phyloP scores from a whole-genome alignment of 2,329 filamentous ascomycete species.

The Microdochium trichocladiopsis region DNA sequence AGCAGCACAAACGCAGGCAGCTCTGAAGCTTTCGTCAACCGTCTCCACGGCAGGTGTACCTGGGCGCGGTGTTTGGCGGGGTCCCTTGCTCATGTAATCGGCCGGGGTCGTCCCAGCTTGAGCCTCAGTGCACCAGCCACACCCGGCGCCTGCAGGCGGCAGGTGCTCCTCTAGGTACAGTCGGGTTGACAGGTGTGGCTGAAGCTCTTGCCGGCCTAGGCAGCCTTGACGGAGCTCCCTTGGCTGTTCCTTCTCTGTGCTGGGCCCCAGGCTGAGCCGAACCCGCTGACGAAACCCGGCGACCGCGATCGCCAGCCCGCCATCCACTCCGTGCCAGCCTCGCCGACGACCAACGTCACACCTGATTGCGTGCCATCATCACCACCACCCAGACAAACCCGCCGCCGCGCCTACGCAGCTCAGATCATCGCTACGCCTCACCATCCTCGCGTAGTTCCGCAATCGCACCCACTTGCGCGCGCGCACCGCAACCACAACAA shows the following conservation, averaged over 20 bases:
- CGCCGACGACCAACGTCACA: background rate
- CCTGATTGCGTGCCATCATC: background rate
- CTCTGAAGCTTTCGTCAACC: constrained; percentile 1
- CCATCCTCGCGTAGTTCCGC: no score
- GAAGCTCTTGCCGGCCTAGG: constrained; percentile 9
- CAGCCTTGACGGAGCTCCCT: background rate
- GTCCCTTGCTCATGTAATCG: background rate
- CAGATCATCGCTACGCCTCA: no score
- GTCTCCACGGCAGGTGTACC: background rate
- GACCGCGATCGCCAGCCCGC: background rate
- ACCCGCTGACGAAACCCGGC: background rate
- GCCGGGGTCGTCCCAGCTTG: constrained; percentile 1
- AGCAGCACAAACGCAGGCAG: constrained; percentile 1
- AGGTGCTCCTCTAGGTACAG: constrained; percentile 6
- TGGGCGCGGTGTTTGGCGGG: constrained; percentile 3
- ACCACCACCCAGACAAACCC: background rate
- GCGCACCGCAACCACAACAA: no score
- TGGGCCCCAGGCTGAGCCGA: background rate
- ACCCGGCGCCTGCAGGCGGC: constrained; percentile 2
- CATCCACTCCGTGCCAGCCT: background rate
- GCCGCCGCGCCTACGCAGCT: no score
- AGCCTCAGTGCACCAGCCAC: background rate
- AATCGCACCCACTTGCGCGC: no score
- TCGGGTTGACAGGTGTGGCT: constrained; percentile 9
- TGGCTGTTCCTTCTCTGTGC: background rate